Percentiles rank a stretch among this genome's conserved stretches.
Evolutionary conservation across 1,284 basidiomycete genomes (phyloP).

Genomic region (Testicularia cyperi): DNA sequence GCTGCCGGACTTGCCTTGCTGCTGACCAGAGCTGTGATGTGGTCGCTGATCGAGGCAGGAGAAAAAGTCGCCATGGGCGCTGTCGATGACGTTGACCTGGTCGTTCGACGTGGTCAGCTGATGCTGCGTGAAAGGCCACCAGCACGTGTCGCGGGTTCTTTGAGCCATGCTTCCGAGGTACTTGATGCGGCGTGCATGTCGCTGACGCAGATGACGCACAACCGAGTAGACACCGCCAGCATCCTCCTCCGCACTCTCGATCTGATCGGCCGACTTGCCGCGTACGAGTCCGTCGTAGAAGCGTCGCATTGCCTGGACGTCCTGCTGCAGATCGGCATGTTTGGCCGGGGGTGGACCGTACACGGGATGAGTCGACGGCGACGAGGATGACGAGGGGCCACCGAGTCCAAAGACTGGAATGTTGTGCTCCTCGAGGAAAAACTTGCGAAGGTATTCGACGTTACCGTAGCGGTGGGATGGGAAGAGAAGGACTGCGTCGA

Average conservation of each 20-base stretch:
- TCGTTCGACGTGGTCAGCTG: slow-evolving; percentile 32
- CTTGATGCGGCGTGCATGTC: slow-evolving; percentile 69
- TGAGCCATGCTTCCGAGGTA: slow-evolving; percentile 76
- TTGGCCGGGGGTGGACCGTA: slow-evolving; percentile 60
- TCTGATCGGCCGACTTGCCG: slow-evolving; percentile 20
- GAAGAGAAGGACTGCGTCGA: slow-evolving; percentile 89
- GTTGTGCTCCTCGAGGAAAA: slow-evolving; percentile 70
- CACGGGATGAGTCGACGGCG: not conserved
- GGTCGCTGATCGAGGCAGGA: slow-evolving; percentile 64
- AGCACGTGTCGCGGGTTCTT: slow-evolving; percentile 75
- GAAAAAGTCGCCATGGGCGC: slow-evolving; percentile 76
- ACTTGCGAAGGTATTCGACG: slow-evolving; percentile 75
- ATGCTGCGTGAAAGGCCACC: slow-evolving; percentile 99
- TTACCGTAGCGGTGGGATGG: slow-evolving; percentile 67
- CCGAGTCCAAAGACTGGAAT: slow-evolving; percentile 63
- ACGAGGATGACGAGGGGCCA: slow-evolving; percentile 21
- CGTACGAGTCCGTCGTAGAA: slow-evolving; percentile 68
- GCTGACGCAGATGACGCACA: slow-evolving; percentile 68
- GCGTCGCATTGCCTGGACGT: slow-evolving; percentile 67
- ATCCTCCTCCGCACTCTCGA: slow-evolving; percentile 11
- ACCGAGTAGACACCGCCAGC: slow-evolving; percentile 64
- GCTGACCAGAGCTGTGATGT: not conserved
- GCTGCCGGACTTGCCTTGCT: not conserved
- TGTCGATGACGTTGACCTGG: slow-evolving; percentile 72
- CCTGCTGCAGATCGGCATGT: slow-evolving; percentile 64